Evolutionary conservation across 1,139 yeast species (phyloP), one percentile per base, ranked within the genome.

Genomic region (Kodamaea alishanica): DNA sequence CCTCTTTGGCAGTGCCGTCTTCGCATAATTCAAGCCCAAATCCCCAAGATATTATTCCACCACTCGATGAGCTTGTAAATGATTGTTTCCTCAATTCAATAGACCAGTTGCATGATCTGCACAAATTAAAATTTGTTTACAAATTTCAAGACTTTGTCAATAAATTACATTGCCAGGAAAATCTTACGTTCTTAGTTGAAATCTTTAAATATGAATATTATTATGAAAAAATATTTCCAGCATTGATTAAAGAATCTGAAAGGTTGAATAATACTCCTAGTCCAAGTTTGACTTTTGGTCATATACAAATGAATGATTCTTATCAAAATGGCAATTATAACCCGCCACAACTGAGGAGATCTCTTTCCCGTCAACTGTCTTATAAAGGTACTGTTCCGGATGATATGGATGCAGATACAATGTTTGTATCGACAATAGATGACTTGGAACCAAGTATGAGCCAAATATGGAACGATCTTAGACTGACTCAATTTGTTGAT

Each of bases 141-240:
- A 32, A 38, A 30, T 58, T 58, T 43, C 44, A 48, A 26, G 38
- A 39, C 25, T 51, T 45, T 35, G 44, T 54, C 12, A 35, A 31
- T 26, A 47, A 46, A 23, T 52, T 49, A 32, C 78, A 73, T 47
- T 70, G 75, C 49, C 62, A 61, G 43, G 80, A 75, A 51, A 74
- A 72, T 50, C 58, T 75, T 34, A 52, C 61, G 35, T 75, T 75
- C 45, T 53, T 75, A 30, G 60, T 74, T 6, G 73, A 70, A 40
- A 68, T 73, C 11, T 72, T 60, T 54, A 67, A 66, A 38, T 74
- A 74, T 51, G 60, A 58, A 35, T 51, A 56, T 49, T 56, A 50
- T 44, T 63, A 54, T 44, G 62, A 57, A 35, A 51, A 54, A 27
- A 44, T 58, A 12, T 44, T 47, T 37, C 55, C 56, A 2, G 28